phyloP scores from a whole-genome alignment of 495 filamentous ascomycete genomes.

The Penicillium paradoxum region DNA sequence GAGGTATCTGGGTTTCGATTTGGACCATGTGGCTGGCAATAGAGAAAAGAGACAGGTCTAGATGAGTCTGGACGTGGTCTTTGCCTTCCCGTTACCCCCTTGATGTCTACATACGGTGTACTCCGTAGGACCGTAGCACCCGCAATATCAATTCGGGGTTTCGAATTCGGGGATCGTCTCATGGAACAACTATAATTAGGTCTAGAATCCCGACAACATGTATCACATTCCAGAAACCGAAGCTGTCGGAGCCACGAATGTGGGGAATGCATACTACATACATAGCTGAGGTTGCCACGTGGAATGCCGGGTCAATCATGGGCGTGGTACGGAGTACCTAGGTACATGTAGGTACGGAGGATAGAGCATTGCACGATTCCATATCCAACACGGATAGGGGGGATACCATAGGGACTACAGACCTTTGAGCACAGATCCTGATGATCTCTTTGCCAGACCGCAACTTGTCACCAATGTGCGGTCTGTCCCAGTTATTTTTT shows the following conservation, averaged over 20 bases:
- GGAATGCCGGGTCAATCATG: not conserved
- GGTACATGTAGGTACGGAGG: too few relatives aligned
- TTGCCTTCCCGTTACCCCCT: not conserved
- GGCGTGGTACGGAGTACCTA: not conserved
- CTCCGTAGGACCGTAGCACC: too few relatives aligned
- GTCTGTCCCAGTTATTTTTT: not conserved
- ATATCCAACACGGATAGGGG: not conserved
- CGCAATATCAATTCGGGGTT: too few relatives aligned
- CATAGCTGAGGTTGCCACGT: slow-evolving; percentile 1
- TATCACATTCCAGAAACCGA: not conserved
- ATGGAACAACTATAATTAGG: not conserved
- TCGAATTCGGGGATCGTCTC: not conserved
- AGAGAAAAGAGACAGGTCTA: not conserved
- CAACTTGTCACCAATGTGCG: not conserved
- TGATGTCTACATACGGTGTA: not conserved
- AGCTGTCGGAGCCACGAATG: not conserved
- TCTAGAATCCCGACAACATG: not conserved
- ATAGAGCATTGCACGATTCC: not conserved
- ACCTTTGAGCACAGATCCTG: not conserved
- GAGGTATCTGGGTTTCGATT: not conserved
- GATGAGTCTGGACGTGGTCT: not conserved
- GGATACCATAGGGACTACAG: too few relatives aligned
- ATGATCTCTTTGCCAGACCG: too few relatives aligned
- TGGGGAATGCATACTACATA: not conserved
- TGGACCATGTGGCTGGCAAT: not conserved